These are phyloP conservation scores for Hymenoscyphus albidus DNA, from an alignment of 2,329 filamentous ascomycete species.

Conservation along the genomic window DNA sequence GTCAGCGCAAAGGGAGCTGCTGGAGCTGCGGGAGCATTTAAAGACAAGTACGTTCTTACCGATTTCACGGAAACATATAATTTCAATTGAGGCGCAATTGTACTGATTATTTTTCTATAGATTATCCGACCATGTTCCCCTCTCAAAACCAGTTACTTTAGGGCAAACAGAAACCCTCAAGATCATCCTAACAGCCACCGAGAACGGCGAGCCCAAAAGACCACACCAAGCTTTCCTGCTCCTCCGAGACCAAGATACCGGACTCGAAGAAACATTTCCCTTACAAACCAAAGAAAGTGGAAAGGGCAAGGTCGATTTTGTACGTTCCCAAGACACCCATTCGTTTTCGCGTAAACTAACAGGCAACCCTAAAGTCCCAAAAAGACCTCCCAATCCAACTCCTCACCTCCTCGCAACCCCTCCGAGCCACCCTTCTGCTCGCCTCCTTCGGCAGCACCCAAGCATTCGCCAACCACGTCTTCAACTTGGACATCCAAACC, in stretches of 20 bases:
- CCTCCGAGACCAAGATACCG: conserved; percentile 67
- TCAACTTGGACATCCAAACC: conserved; percentile 64
- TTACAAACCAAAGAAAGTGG: conserved; percentile 82
- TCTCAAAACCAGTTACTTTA: conserved; percentile 62
- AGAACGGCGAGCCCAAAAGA: conserved; percentile 72
- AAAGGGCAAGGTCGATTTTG: conserved; percentile 80
- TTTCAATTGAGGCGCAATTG: not conserved
- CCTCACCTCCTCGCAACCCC: conserved; percentile 60
- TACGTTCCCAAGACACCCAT: conserved; percentile 45
- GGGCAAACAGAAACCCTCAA: conserved; percentile 71
- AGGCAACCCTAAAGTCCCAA: conserved; percentile 57
- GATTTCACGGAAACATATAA: not conserved
- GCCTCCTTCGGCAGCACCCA: conserved; percentile 77
- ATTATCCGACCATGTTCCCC: conserved; percentile 31
- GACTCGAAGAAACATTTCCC: conserved; percentile 83
- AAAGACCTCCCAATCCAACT: conserved; percentile 87
- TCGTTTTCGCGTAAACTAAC: conserved; percentile 18
- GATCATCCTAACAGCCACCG: conserved; percentile 74
- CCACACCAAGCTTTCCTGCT: conserved; percentile 94
- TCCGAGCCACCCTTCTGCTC: conserved; percentile 78
- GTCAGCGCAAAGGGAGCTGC: conserved; percentile 58
- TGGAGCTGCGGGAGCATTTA: conserved; percentile 36
- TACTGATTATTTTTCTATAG: conserved; percentile 22
- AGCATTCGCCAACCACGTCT: conserved; percentile 65
- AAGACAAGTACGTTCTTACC: conserved; percentile 58